These are phyloP conservation scores for Cercophora sp. DNA, from an alignment of 495 filamentous ascomycete genomes.

Conservation along the genomic window DNA sequence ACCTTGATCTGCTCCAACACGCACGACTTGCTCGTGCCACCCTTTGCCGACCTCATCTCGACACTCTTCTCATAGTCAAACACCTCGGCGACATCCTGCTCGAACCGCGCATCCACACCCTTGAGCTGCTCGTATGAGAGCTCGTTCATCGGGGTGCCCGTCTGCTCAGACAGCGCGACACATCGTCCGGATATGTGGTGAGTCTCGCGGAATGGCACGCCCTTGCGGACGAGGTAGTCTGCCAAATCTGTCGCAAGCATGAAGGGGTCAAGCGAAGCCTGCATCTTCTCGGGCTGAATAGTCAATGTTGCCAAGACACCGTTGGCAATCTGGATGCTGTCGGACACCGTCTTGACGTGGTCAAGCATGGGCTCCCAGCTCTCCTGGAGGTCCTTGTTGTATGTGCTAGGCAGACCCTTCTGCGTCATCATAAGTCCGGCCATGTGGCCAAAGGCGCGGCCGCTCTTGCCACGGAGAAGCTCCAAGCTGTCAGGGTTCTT, in stretches of 20 bases:
- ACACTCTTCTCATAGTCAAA: conserved; percentile 88
- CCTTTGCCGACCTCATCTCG: conserved; percentile 75
- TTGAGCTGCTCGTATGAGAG: conserved; percentile 64
- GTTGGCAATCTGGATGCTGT: conserved; percentile 83
- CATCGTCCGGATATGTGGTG: conserved; percentile 85
- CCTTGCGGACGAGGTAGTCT: conserved; percentile 88
- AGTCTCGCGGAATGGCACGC: conserved; percentile 77
- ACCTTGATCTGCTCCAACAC: conserved; percentile 77
- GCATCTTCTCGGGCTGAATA: conserved; percentile 71
- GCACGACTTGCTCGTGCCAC: conserved; percentile 72
- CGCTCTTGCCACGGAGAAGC: conserved; percentile 81
- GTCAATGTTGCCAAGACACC: conserved; percentile 74
- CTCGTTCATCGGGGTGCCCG: conserved; percentile 69
- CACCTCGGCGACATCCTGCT: conserved; percentile 64
- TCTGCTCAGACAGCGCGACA: conserved; percentile 64
- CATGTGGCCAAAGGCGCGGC: conserved; percentile 83
- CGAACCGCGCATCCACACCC: conserved; percentile 71
- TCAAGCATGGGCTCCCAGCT: conserved; percentile 84
- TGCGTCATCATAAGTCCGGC: conserved; percentile 81
- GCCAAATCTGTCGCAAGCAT: conserved; percentile 84
- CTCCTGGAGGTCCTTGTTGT: conserved; percentile 96
- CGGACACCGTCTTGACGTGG: conserved; percentile 77
- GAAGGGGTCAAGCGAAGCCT: conserved; percentile 59
- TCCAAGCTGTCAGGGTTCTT: conserved; percentile 77
- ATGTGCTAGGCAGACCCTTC: conserved; percentile 85